Conservation (phyloP, 495 filamentous ascomycete genomes). For the Oidiodendron maius region DNA sequence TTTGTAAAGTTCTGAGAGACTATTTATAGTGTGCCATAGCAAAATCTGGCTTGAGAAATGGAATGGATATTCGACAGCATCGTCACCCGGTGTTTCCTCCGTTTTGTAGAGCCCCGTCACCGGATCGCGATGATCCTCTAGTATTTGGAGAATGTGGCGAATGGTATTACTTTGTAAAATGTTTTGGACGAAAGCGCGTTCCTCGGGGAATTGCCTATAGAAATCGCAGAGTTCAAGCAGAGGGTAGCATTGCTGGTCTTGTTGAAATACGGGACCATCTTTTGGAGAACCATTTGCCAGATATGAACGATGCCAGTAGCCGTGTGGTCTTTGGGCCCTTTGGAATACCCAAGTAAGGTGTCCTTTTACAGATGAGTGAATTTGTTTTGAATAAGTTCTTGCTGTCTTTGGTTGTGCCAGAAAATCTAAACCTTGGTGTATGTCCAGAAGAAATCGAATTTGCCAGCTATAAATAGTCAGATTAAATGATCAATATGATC, state of each 20-base stretch:
- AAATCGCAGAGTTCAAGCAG: conserved; percentile 15
- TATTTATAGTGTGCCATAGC: conserved; percentile 9
- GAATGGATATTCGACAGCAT: conserved; percentile 9
- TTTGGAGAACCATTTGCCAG: conserved; percentile 9
- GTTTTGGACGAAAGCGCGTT: conserved; percentile 2
- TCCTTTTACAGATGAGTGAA: neutral
- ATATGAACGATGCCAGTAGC: conserved; percentile 15
- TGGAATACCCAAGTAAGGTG: conserved; percentile 13
- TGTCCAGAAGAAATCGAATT: conserved; percentile 4
- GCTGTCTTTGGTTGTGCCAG: neutral
- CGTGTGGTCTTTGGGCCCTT: conserved; percentile 6
- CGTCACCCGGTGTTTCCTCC: conserved; percentile 14
- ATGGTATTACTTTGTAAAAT: neutral
- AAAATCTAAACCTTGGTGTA: neutral
- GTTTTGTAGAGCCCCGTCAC: conserved; percentile 2
- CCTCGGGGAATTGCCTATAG: conserved; percentile 1
- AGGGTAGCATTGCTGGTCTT: conserved; percentile 15
- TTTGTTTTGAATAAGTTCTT: neutral
- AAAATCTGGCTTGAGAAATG: conserved; percentile 15
- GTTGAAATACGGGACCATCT: conserved; percentile 7
- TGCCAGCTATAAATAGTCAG: too few relatives aligned
- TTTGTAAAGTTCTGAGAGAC: neutral
- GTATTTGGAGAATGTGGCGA: neutral
- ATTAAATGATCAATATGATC: too few relatives aligned
- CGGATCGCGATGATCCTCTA: neutral